Evolutionary conservation across 2,329 filamentous ascomycete genomes (phyloP), one percentile per base, ranked within the genome.

Genomic region (Rhynchosporium agropyri): DNA sequence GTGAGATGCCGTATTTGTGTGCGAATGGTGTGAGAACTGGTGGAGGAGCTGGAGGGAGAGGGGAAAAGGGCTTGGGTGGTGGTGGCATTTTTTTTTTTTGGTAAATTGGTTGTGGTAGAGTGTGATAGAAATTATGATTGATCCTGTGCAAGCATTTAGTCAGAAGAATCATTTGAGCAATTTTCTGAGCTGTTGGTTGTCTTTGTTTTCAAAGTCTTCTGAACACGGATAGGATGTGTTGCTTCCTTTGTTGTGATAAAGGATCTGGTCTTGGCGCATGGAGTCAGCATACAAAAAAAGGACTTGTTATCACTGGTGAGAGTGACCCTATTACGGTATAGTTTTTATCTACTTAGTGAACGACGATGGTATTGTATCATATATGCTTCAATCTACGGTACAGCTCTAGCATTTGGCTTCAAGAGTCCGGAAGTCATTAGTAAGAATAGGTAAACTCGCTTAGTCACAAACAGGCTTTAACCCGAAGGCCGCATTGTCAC

Each of bases 1-100:
- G 29, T 51, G 36, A 33, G 2, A 61, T 29, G 28, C 38, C 58
- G 26, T 60, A 46, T 10, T 53, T 54, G 10, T 2, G 28, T 33
- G 15, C 58, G 38, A 15, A 58, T 6, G 42, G 42, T 5, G 28
- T 49, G 13, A 58, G 20, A 6, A 13, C 12, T 46, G n/a, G 7
- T 38, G 15, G 15, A 9, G 31, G 49, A n/a, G 3, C 15, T 4
- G 13, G 31, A 38, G 29, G 49, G 31, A 10, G 49, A 20, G 12
- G 31, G 28, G 48, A 50, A 10, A 10, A 36, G 33, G 33, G 33
- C 9, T 36, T 36, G 33, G 9, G 9, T 36, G 33, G 33, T 36
- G 33, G 33, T 36, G 33, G 33, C 33, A 36, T 36, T 36, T 36
- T 36, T 36, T 36, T 36, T 1, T 15, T 38, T 53, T 46, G 7